phyloP scores from a whole-genome alignment of 139 green algal species.

The Auxenochlorella protothecoides region DNA sequence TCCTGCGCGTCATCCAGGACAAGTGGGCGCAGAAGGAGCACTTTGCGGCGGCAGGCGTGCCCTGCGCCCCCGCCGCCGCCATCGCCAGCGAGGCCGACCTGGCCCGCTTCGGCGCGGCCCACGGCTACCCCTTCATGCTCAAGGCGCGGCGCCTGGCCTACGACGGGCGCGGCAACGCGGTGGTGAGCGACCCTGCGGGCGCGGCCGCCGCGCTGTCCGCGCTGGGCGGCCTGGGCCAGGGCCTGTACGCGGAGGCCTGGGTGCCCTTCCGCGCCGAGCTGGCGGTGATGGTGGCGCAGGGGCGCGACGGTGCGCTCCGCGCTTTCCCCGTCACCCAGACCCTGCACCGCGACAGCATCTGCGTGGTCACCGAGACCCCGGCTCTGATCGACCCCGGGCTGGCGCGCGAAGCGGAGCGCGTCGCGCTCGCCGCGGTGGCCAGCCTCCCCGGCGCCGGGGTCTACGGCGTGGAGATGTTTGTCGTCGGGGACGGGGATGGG shows the following conservation, averaged over 20 bases:
- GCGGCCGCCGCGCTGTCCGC: conserved; percentile 47
- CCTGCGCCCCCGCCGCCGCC: conserved; percentile 3
- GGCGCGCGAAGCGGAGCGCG: conserved; percentile 14
- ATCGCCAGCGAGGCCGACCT: too few relatives aligned
- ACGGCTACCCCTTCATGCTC: conserved; percentile 93
- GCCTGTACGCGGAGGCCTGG: conserved; percentile 92
- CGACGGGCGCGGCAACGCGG: conserved; percentile 86
- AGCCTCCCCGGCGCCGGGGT: conserved; percentile 79
- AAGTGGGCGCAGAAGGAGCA: conserved; percentile 93
- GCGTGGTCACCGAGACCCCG: conserved; percentile 79
- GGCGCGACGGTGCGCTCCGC: conserved; percentile 30
- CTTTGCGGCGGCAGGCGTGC: conserved; percentile 63
- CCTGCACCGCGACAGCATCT: conserved; percentile 89
- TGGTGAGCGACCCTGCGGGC: conserved; percentile 45
- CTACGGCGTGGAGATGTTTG: conserved; percentile 96
- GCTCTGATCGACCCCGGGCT: conserved; percentile 46
- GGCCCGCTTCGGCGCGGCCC: conserved; percentile 17
- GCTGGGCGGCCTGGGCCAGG: conserved; percentile 63
- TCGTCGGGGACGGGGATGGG: conserved; percentile 57
- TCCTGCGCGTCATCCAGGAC: conserved; percentile 74
- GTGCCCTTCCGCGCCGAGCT: conserved; percentile 79
- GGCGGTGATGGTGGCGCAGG: conserved; percentile 56
- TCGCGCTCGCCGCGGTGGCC: conserved; percentile 56
- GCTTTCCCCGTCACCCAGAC: conserved; percentile 91
- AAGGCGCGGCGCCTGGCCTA: conserved; percentile 84